These are phyloP conservation scores for Gymnopilus dilepis DNA, from an alignment of 768 basidiomycete genomes.

Conservation along the genomic window DNA sequence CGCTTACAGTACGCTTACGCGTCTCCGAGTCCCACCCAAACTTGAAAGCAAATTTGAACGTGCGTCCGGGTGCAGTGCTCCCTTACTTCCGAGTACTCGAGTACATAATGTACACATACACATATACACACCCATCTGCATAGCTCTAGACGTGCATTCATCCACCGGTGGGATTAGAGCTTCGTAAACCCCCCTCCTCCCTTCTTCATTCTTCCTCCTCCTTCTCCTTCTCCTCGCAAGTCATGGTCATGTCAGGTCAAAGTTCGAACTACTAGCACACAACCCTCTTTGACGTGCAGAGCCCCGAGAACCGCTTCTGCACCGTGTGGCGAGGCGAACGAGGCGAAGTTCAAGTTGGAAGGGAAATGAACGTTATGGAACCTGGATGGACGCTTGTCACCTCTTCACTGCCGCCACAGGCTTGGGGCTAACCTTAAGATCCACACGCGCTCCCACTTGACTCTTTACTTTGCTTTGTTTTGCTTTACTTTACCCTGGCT, in stretches of 20 bases:
- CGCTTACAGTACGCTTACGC: too few relatives aligned
- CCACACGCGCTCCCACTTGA: not conserved
- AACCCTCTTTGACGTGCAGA: constrained; percentile 1
- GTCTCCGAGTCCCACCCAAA: too few relatives aligned
- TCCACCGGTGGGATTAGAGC: not conserved
- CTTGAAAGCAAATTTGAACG: not conserved
- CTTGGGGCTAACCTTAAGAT: not conserved
- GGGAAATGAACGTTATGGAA: not conserved
- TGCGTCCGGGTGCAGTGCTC: not conserved
- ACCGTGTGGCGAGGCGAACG: not conserved
- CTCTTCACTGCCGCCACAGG: not conserved
- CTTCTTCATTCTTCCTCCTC: too few relatives aligned
- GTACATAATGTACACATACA: too few relatives aligned
- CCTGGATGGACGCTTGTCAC: not conserved
- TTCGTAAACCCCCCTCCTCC: too few relatives aligned
- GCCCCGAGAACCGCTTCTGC: constrained; percentile 4
- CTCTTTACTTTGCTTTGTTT: too few relatives aligned
- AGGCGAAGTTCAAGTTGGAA: not conserved
- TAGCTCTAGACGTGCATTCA: too few relatives aligned
- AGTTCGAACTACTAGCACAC: not conserved
- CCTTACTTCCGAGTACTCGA: too few relatives aligned
- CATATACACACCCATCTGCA: too few relatives aligned
- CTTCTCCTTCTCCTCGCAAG: too few relatives aligned
- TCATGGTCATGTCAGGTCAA: too few relatives aligned
- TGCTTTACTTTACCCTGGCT: too few relatives aligned